Percentiles rank a stretch among this genome's conserved stretches.
Evolutionary conservation across 495 filamentous ascomycete genomes (phyloP).

Genomic region (Amorphotheca resinae): DNA sequence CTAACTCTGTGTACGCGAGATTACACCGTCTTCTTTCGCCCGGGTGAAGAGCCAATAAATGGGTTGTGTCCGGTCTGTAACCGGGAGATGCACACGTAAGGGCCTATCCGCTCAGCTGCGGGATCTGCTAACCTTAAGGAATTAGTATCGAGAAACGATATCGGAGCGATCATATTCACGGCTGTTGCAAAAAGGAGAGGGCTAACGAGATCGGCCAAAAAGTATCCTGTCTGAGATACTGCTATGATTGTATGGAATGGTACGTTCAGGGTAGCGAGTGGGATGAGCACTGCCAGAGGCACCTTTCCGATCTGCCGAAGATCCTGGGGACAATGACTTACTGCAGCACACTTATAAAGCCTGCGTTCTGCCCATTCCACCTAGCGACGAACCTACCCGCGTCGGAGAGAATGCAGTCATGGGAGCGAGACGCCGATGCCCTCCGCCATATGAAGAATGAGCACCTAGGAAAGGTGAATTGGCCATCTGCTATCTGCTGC

Average conservation of each 20-base stretch:
- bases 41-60: background rate
- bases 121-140: background rate
- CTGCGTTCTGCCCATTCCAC: too few species aligned
- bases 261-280: background rate
- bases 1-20: background rate
- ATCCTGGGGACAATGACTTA: too few species aligned
- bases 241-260: background rate
- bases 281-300: background rate
- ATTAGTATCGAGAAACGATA: background rate
- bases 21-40: background rate
- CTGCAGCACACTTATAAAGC: too few species aligned
- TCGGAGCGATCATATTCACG: background rate
- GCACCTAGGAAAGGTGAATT: too few species aligned
- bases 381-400: too few species aligned
- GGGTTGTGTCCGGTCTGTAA: background rate
- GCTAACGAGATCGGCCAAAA: background rate
- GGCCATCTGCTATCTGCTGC: too few species aligned
- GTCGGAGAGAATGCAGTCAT: too few species aligned
- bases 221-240: background rate
- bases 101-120: background rate
- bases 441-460: too few species aligned
- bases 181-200: background rate
- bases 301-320: background rate
- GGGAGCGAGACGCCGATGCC: too few species aligned
- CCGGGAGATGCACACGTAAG: background rate